Base-by-base conservation (phyloP, 2,329 filamentous ascomycete genomes). In the Reticulascus tulasneorum region DNA sequence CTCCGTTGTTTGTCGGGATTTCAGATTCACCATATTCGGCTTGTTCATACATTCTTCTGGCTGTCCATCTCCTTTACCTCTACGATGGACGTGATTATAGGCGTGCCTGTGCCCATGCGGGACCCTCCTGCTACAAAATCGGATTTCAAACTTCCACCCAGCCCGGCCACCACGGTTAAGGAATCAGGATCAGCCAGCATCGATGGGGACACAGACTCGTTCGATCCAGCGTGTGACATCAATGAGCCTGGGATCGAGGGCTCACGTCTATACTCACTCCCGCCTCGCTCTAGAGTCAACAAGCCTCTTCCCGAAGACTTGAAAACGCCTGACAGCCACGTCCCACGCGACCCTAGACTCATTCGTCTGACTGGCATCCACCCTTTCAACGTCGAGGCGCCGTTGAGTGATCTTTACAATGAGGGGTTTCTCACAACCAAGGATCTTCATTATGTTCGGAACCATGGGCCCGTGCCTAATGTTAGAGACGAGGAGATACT, bases 331-430 rank as follows among this genome's bases (percentile, higher is more conserved):
- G 90, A 96, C 54, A 69, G 63, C 47, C 86, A 91, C 66, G 85
- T 96, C 15, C 73, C 81, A 16, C 74, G 90, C 56, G 89, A 95
- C 61, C 71, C 84, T 1, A 75, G 89, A 25, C 69, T 96, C 12
- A 93, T 96, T 46, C 77, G 90, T 33, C 68, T 96, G 11, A 96
- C 90, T 9, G 90, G 90, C 17, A 75, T 86, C 6, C 90, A 95
- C 59, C 90, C 90, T 1, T 94, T 94, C 68, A 96, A 96, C 50
- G 83, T 86, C 31, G 90, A 96, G 61, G 76, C 90, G 9, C 89
- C 90, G 0, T 64, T 96, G 8, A 86, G 78, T 36, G 79, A 80
- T 12, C 67, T 95, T 1, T 95, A 81, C 59, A 75, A 91, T 29
- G 68, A 75, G 64, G 88, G 90, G 0, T 95, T 95, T 54, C 66